Evolutionary conservation across 768 basidiomycete genomes (phyloP), one percentile per base, ranked within the genome.

Genomic region (Chalciporus pseudorubinellus): DNA sequence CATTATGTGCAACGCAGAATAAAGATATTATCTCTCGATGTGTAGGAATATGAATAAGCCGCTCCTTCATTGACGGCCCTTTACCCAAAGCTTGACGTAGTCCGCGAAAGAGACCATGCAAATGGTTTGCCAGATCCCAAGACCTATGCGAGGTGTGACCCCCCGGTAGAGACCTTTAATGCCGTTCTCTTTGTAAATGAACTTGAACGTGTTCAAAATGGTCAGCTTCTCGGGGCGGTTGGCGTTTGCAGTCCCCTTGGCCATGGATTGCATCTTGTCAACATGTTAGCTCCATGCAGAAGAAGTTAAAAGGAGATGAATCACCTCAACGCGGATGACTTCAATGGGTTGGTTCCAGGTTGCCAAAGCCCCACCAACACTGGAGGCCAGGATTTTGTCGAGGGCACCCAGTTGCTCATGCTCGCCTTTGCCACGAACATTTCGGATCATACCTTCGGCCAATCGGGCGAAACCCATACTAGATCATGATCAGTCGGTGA

Each of bases 301-400:
- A 4, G 44, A 3, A 4, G 24, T 18, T 2, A 6, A 13, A 28
- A 36, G 38, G 22, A 19, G 18, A 24, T 58, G 68, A 26, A 39
- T 67, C 12, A 92, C 93, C 79, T 97, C 95, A 28, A 98, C 93
- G 50, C 95, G 91, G 58, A 98, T 81, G 60, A 98, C 95, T 73
- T 98, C 95, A 54, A 98, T 97, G 36, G 94, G 95, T 68, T 98
- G 97, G 71, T 99, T 99, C 97, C 97, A 99, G 46, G 94, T 97
- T 12, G 92, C 95, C 55, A 98, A 73, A 39, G 97, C 95, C 71
- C 97, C 95, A 64, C 91, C 95, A 48, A 98, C 78, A 1, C 87
- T 82, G 16, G 93, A 95, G 8, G 94, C 79, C 29, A 87, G 50
- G 61, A 98, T 92, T 73, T 95, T 98, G 68, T 99, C 97, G 18